phyloP scores from a whole-genome alignment of 441 rosid species.

The Metrosideros polymorpha region DNA sequence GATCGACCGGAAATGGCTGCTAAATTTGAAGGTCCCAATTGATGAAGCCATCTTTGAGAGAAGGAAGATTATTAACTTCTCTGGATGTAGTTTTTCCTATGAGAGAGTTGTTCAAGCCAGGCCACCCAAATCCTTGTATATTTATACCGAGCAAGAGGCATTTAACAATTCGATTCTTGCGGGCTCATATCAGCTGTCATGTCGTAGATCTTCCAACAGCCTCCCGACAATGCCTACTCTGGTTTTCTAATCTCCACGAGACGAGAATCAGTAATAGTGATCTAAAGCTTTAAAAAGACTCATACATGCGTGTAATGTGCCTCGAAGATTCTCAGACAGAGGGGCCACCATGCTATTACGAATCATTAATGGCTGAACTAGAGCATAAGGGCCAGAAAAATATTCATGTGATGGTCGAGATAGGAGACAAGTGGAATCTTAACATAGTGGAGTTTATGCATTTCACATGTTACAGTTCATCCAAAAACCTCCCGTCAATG shows the following conservation, averaged over 20 bases:
- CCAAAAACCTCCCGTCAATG: too few species aligned
- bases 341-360: background rate
- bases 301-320: background rate
- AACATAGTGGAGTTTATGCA: too few species aligned
- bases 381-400: background rate
- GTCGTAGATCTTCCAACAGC: background rate
- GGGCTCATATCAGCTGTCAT: background rate
- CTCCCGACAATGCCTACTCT: background rate
- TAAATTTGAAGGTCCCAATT: background rate
- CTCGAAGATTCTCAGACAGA: background rate
- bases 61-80: background rate
- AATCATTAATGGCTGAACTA: background rate
- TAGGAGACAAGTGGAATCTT: background rate
- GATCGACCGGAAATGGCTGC: slow-evolving; percentile 13
- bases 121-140: background rate
- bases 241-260: background rate
- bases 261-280: background rate
- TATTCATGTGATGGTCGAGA: background rate
- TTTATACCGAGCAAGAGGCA: background rate
- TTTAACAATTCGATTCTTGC: background rate
- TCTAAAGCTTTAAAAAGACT: background rate
- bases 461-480: too few species aligned
- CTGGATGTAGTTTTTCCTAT: background rate
- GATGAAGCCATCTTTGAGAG: slow-evolving; percentile 1
- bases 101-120: background rate